Evolutionary conservation across 345 rosid genomes (phyloP).

Genomic region (sweet orange (Citrus sinensis)): DVS_A1.0 CM039165.1:31136001-31136500

Average conservation of each 20-base stretch:
- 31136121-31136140: constrained; percentile 32
- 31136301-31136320: not conserved
- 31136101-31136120: constrained; percentile 24
- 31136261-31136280: not conserved
- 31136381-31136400: not conserved
- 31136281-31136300: not conserved
- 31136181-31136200: too few species aligned
- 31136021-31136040: constrained; percentile 70
- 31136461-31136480: not conserved
- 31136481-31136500: not conserved
- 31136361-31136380: not conserved
- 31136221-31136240: not conserved
- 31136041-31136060: constrained; percentile 52
- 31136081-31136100: constrained; percentile 29
- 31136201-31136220: too few species aligned
- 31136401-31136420: not conserved
- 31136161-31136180: not conserved
- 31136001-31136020: constrained; percentile 51
- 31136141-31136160: constrained; percentile 40
- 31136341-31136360: not conserved
- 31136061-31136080: constrained; percentile 37
- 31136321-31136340: not conserved
- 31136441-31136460: not conserved
- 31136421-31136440: not conserved
- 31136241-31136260: constrained; percentile 1